These are phyloP conservation scores for Casuarina cunninghamiana DNA, from an alignment of 306 rosid genomes.

Conservation along the genomic window DNA sequence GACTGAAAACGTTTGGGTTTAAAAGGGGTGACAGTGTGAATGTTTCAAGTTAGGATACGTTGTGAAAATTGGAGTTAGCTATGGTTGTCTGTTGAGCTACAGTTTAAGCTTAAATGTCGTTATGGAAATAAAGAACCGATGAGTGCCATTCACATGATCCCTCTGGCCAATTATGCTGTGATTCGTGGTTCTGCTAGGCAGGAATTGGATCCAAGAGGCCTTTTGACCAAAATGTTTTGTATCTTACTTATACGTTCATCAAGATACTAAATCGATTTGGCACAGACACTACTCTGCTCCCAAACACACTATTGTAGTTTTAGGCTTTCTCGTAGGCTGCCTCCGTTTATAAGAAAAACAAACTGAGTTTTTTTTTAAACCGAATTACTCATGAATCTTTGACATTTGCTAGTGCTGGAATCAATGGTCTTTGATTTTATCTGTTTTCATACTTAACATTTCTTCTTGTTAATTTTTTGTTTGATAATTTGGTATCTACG, in stretches of 20 bases:
- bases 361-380: neutral
- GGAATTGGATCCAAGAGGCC: too few relatives aligned
- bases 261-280: too few relatives aligned
- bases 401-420: neutral
- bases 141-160: neutral
- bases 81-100: neutral
- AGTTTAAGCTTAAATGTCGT: neutral
- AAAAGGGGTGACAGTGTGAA: neutral
- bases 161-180: neutral
- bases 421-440: neutral
- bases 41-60: neutral
- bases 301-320: too few relatives aligned
- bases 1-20: neutral
- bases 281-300: too few relatives aligned
- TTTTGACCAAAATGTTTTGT: too few relatives aligned
- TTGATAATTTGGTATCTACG: neutral
- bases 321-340: neutral
- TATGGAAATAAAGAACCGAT: neutral
- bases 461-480: neutral
- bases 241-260: too few relatives aligned
- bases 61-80: neutral
- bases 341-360: neutral
- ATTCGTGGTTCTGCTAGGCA: neutral
- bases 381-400: neutral
- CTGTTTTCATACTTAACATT: neutral